Conservation (phyloP, 305 asterid genomes). For the Solanum hybrid region DNA sequence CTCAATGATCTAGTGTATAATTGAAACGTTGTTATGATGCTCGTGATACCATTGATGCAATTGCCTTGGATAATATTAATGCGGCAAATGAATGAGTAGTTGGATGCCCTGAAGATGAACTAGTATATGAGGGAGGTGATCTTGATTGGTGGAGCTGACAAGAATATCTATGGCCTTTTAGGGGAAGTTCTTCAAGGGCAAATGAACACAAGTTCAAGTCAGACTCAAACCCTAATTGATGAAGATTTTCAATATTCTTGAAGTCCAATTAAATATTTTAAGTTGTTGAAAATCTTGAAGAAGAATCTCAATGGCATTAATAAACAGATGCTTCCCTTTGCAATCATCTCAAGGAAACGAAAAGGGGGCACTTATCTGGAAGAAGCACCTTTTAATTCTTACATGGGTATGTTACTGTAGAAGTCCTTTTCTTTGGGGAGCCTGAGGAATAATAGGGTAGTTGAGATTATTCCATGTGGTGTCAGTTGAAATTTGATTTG, state of each 20-base stretch:
- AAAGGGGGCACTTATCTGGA: neutral
- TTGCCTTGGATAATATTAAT: neutral
- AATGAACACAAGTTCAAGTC: neutral
- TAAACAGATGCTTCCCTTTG: neutral
- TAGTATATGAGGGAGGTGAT: neutral
- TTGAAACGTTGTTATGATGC: neutral
- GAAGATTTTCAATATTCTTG: neutral
- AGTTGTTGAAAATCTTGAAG: neutral
- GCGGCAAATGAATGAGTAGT: neutral
- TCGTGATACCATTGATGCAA: neutral
- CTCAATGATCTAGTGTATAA: too few species aligned
- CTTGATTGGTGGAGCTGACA: neutral
- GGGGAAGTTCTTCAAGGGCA: neutral
- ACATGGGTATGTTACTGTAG: too few species aligned
- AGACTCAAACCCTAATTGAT: neutral
- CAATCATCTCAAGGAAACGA: neutral
- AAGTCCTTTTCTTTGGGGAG: too few species aligned
- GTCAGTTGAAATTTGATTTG: neutral
- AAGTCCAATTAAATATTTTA: neutral
- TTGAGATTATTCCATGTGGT: neutral
- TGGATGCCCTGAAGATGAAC: neutral
- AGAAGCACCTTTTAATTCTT: too few species aligned
- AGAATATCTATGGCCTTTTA: neutral
- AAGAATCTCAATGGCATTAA: neutral
- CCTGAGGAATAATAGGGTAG: too few species aligned